These are phyloP conservation scores for Termitomyces sp. DNA, from an alignment of 768 basidiomycete genomes.

Conservation along the genomic window DNA sequence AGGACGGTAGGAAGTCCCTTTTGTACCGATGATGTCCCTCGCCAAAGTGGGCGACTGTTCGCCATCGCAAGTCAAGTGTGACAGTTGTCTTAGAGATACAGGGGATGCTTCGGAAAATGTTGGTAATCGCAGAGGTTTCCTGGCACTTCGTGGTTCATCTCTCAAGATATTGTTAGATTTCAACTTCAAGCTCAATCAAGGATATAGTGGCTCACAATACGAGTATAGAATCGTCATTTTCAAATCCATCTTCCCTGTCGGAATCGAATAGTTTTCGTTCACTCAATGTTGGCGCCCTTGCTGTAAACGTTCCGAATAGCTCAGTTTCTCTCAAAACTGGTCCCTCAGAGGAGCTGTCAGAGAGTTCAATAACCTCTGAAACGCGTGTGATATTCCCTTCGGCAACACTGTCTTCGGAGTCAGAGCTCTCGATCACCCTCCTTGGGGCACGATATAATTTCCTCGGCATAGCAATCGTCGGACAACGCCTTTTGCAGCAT, in stretches of 20 bases:
- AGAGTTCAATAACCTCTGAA: constrained; percentile 22
- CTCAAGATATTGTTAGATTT: constrained; percentile 13
- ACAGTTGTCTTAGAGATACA: constrained; percentile 6
- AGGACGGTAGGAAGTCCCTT: not conserved
- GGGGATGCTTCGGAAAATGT: constrained; percentile 4
- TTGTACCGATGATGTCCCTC: not conserved
- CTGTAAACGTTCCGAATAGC: constrained; percentile 3
- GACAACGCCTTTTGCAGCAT: not conserved
- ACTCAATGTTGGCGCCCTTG: not conserved
- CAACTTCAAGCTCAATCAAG: not conserved
- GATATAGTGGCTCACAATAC: constrained; percentile 24
- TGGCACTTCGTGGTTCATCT: constrained; percentile 45
- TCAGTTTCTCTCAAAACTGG: constrained; percentile 1
- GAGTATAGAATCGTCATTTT: constrained; percentile 32
- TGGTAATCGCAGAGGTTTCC: constrained; percentile 34
- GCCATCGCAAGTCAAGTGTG: not conserved
- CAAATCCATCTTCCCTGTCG: constrained; percentile 23
- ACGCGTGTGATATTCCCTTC: constrained; percentile 15
- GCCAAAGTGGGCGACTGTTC: not conserved
- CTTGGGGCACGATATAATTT: constrained; percentile 15
- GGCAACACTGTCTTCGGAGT: constrained; percentile 20
- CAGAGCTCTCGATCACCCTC: constrained; percentile 31
- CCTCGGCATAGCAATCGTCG: not conserved
- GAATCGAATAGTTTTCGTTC: constrained; percentile 13
- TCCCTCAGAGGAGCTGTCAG: constrained; percentile 18